Conservation (phyloP, 1,284 basidiomycete genomes). For the Trichosporon faecale region DNA sequence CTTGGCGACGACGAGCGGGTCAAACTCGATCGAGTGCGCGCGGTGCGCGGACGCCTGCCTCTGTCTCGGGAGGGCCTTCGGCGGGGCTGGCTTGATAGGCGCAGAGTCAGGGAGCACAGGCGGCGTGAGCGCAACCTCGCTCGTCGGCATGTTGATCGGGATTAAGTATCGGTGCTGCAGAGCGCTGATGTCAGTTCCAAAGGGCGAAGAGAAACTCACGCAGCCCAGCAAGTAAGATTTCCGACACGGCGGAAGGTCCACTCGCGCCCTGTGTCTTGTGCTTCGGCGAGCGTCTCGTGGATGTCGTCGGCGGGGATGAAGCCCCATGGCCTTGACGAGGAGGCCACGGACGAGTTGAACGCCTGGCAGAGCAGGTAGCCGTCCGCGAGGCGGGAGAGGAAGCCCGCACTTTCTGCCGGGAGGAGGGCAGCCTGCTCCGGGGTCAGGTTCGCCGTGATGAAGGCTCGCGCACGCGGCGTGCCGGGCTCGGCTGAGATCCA, state of each 20-base stretch:
- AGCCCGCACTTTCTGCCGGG: slow-evolving; percentile 18
- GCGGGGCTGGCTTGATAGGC: slow-evolving; percentile 19
- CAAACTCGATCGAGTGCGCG: slow-evolving; percentile 35
- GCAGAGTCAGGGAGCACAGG: slow-evolving; percentile 14
- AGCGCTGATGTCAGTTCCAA: slow-evolving; percentile 33
- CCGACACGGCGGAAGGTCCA: slow-evolving; percentile 50
- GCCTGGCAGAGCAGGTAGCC: slow-evolving; percentile 47
- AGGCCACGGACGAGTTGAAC: slow-evolving; percentile 38
- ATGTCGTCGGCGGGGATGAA: slow-evolving; percentile 48
- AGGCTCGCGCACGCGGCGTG: slow-evolving; percentile 39
- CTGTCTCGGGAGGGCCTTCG: background rate
- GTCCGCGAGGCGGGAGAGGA: slow-evolving; percentile 34
- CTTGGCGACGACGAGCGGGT: slow-evolving; percentile 46
- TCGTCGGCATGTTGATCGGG: slow-evolving; percentile 35
- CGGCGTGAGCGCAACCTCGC: background rate
- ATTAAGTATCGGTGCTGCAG: slow-evolving; percentile 45
- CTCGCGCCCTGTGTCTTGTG: slow-evolving; percentile 29
- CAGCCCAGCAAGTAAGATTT: slow-evolving; percentile 49
- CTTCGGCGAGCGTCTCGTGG: slow-evolving; percentile 39
- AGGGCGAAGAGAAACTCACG: slow-evolving; percentile 35
- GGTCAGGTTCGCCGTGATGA: slow-evolving; percentile 40
- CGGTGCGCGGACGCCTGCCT: background rate
- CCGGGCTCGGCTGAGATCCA: slow-evolving; percentile 27
- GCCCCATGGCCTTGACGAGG: slow-evolving; percentile 46
- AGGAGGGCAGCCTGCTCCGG: slow-evolving; percentile 30